Percentiles rank a stretch among this genome's conserved stretches.
phyloP scores from a whole-genome alignment of 1,139 yeast genomes.

The Pneumocystis sp. region DNA sequence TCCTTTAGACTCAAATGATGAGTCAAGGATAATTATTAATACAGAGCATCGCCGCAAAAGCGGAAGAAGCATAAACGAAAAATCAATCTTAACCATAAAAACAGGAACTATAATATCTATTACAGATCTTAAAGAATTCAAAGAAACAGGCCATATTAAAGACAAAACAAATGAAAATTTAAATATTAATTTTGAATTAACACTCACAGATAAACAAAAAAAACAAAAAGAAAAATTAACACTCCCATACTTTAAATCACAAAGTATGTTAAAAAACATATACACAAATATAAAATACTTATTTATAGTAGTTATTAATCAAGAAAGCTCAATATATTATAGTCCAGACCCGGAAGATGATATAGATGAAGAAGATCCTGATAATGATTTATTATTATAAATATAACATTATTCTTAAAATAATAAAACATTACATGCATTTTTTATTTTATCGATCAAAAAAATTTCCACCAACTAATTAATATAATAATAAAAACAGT shows the following conservation, averaged over 20 bases:
- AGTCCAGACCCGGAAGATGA: conserved; percentile 1
- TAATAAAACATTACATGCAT: not conserved
- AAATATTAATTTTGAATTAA: not conserved
- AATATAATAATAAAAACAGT: conserved; percentile 59
- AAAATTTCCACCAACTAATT: conserved; percentile 39
- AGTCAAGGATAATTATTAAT: not conserved
- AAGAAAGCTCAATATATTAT: not conserved
- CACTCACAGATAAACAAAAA: not conserved
- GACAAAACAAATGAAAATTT: not conserved
- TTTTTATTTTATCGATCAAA: not conserved
- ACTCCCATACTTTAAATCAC: not conserved
- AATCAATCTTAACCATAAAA: not conserved
- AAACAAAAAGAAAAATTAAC: not conserved
- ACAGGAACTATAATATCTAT: not conserved
- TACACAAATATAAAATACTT: not conserved
- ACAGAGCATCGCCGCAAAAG: not conserved
- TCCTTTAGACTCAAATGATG: not conserved
- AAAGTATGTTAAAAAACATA: not conserved
- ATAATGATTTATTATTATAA: not conserved
- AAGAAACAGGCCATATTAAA: not conserved
- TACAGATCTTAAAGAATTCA: not conserved
- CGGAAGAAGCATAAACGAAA: not conserved
- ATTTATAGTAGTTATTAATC: not conserved
- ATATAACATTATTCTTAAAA: not conserved
- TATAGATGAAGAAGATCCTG: conserved; percentile 1